phyloP scores from a whole-genome alignment of 2,329 filamentous ascomycete genomes.

The Cadophora luteo-olivacea region DNA sequence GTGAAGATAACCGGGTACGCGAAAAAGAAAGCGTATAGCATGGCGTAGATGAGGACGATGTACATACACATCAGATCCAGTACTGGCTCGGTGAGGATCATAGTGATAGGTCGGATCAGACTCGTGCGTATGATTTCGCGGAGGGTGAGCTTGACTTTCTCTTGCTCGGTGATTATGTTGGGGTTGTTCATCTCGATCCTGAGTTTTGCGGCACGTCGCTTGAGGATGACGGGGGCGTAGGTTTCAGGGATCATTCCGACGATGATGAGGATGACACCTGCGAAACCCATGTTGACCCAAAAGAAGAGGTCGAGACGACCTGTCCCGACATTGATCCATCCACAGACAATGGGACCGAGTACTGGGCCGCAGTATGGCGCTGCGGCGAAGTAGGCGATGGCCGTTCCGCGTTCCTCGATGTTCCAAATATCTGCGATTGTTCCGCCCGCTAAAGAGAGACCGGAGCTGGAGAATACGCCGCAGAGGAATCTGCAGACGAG shows the following conservation, averaged over 20 bases:
- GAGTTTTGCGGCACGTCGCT: slow-evolving; percentile 43
- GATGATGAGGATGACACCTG: slow-evolving; percentile 16
- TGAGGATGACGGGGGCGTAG: slow-evolving; percentile 46
- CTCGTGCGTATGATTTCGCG: slow-evolving; percentile 11
- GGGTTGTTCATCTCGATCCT: slow-evolving; percentile 44
- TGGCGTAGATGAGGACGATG: slow-evolving; percentile 49
- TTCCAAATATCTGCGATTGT: slow-evolving; percentile 52
- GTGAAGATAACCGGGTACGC: slow-evolving; percentile 5
- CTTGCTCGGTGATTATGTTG: slow-evolving; percentile 45
- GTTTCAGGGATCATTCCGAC: slow-evolving; percentile 43
- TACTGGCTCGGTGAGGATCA: slow-evolving; percentile 25
- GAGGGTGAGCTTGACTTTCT: slow-evolving; percentile 35
- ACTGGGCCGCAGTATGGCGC: background rate
- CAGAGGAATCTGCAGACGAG: slow-evolving; percentile 54
- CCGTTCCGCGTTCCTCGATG: background rate
- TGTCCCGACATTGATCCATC: slow-evolving; percentile 16
- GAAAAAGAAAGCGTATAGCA: slow-evolving; percentile 48
- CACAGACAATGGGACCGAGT: background rate
- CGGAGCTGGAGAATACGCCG: slow-evolving; percentile 56
- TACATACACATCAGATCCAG: slow-evolving; percentile 59
- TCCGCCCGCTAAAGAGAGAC: slow-evolving; percentile 51
- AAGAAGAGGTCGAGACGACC: slow-evolving; percentile 52
- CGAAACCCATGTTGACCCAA: slow-evolving; percentile 50
- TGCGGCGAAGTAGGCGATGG: background rate
- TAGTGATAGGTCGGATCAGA: slow-evolving; percentile 23